Base-by-base conservation (phyloP, 2,329 filamentous ascomycete genomes). In the Botrytis paeoniae region DNA sequence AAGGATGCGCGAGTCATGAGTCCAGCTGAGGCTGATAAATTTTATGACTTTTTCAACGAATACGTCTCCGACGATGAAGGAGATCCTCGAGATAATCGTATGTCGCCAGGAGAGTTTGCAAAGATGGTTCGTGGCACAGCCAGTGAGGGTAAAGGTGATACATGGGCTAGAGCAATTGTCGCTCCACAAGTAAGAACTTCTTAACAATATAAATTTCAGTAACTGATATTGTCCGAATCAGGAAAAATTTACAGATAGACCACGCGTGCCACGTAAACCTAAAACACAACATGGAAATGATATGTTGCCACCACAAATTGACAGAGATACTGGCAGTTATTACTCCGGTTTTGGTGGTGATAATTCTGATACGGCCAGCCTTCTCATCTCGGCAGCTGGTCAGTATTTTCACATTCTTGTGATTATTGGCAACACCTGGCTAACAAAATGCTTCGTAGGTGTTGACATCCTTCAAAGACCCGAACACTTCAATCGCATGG, bases 101-200 rank as follows among this genome's bases (percentile, higher is more conserved):
- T 86, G 41, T 83, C 82, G 0, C 83, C 84, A 1, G 82, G 80
- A 73, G 85, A 82, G 0, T 86, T 86, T 82, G 81, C 79, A 77
- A 83, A 45, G 76, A 82, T 73, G 83, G 82, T 69, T 80, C 79
- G 54, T 74, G 79, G 74, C 77, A 80, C 71, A 80, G 78, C 57
- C 41, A n/a, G 77, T 37, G 70, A 69, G 25, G 70, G 70, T 8
- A 72, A 72, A 45, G 64, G 65, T 45, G 60, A 73, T 41, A 73
- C 57, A 1, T 73, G 68, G 65, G 66, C 59, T 20, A 64, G 29
- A 51, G 60, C 41, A 22, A 29, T 70, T n/a, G 39, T 66, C 62
- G 57, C 59, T 29, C 59, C 66, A 60, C 71, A 73, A 48, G 71
- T 62, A 51, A 69, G 70, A 48, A 60, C 12, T 3, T 16, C 22